phyloP scores from a whole-genome alignment of 139 green algal genomes.

The Chlorella sp. region DNA sequence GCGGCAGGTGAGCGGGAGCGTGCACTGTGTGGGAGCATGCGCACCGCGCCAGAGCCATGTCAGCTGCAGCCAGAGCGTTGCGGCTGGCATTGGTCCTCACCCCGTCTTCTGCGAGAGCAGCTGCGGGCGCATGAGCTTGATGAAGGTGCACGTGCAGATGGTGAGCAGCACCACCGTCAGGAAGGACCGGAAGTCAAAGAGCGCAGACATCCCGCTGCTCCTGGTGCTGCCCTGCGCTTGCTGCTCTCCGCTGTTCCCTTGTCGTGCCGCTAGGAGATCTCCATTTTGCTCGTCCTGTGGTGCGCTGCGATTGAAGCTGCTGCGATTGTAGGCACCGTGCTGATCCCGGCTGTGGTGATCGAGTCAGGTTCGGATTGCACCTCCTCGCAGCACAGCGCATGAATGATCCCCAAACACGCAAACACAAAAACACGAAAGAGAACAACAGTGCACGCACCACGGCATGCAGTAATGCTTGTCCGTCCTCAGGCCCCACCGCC shows the following conservation, averaged over 20 bases:
- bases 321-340: background rate
- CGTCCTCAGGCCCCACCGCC: background rate
- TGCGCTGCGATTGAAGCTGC: too few relatives aligned
- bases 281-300: too few relatives aligned
- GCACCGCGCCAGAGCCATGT: background rate
- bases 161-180: constrained; percentile 83
- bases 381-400: background rate
- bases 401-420: background rate
- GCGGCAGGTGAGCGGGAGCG: background rate
- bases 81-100: too few relatives aligned
- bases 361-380: too few relatives aligned
- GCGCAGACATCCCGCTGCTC: constrained; percentile 61
- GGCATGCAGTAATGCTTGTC: too few relatives aligned
- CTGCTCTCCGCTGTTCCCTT: too few relatives aligned
- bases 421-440: too few relatives aligned
- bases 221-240: background rate
- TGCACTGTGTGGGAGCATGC: background rate
- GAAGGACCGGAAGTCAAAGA: constrained; percentile 95
- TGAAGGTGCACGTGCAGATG: constrained; percentile 95
- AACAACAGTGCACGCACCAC: too few relatives aligned
- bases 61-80: background rate
- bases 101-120: constrained; percentile 62
- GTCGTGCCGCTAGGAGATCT: too few relatives aligned
- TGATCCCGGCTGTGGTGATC: background rate
- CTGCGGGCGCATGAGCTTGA: constrained; percentile 77